Conservation (phyloP, 352 stramenopile species). For the Globisporangium cylindrosporum region DNA sequence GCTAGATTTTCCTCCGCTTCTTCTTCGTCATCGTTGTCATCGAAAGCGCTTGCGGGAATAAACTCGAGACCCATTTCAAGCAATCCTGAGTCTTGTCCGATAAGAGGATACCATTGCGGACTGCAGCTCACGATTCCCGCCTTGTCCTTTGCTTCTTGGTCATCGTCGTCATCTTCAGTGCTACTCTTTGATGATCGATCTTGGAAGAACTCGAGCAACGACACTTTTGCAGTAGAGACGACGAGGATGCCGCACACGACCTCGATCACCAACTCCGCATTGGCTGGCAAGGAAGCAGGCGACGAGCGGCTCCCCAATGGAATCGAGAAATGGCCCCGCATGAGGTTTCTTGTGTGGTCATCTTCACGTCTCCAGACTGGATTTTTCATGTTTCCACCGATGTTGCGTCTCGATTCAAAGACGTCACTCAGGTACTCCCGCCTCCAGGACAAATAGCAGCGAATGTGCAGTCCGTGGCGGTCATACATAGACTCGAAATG, state of each 20-base stretch:
- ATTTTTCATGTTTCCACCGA: conserved; percentile 33
- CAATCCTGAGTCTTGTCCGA: conserved; percentile 35
- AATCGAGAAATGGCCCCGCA: conserved; percentile 36
- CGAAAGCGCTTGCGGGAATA: conserved; percentile 21
- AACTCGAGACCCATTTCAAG: conserved; percentile 57
- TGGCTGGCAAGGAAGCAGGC: conserved; percentile 27
- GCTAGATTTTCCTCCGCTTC: neutral
- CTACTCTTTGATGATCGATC: conserved; percentile 9
- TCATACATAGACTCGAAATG: conserved; percentile 48
- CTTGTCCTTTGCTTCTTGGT: conserved; percentile 8
- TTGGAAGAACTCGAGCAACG: conserved; percentile 29
- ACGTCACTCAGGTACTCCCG: conserved; percentile 29
- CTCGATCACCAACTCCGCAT: conserved; percentile 49
- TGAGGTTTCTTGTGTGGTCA: conserved; percentile 25
- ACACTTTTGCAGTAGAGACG: conserved; percentile 36
- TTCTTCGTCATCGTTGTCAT: conserved; percentile 14
- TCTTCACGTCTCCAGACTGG: conserved; percentile 36
- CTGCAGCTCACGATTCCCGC: conserved; percentile 19
- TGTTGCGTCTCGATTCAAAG: conserved; percentile 42
- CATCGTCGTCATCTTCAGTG: neutral
- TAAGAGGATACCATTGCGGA: conserved; percentile 45
- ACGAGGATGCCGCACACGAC: conserved; percentile 51
- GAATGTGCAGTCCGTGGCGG: conserved; percentile 38
- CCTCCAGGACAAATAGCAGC: conserved; percentile 29
- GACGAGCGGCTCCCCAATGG: conserved; percentile 12